A percentile compares a stretch with the other conserved stretches of the same genome.
Conservation (phyloP, 2,329 filamentous ascomycete genomes). For the Trichothecium roseum region DNA sequence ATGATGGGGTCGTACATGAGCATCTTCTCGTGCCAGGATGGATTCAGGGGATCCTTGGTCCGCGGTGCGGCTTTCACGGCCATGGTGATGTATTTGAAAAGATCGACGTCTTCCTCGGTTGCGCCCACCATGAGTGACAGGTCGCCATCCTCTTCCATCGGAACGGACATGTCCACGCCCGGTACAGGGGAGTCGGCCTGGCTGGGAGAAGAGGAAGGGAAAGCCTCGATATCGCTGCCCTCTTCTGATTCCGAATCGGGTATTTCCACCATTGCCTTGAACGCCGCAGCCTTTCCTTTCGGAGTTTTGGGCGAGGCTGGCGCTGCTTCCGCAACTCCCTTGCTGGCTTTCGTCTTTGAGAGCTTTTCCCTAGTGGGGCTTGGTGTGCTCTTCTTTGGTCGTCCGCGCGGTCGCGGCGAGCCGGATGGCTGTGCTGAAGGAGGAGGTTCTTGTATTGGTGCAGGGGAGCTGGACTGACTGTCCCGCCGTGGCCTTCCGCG, state of each 20-base stretch:
- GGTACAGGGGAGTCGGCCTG: constrained; percentile 19
- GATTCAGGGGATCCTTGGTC: constrained; percentile 35
- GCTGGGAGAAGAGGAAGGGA: constrained; percentile 1
- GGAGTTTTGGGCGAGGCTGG: background rate
- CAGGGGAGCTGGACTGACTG: background rate
- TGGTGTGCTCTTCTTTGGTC: background rate
- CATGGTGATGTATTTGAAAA: constrained; percentile 44
- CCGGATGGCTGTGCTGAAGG: constrained; percentile 1
- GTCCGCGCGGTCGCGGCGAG: background rate
- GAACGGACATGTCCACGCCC: constrained; percentile 30
- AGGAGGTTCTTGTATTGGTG: background rate
- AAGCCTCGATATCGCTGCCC: constrained; percentile 10
- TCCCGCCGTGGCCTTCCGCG: constrained; percentile 10
- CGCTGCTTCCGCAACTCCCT: background rate
- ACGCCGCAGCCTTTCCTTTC: constrained; percentile 4
- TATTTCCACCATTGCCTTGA: constrained; percentile 30
- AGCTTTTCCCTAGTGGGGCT: background rate
- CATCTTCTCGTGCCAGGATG: constrained; percentile 86
- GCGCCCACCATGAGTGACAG: constrained; percentile 27
- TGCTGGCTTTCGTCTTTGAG: background rate
- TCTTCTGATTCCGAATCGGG: constrained; percentile 38
- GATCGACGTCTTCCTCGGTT: constrained; percentile 27
- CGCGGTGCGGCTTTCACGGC: constrained; percentile 42
- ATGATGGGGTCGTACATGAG: constrained; percentile 86
- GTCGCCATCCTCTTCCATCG: constrained; percentile 34